Percentiles rank a stretch among this genome's conserved stretches.
Evolutionary conservation across 306 rosid species (phyloP).

Genomic region (Rosa persica): DNA sequence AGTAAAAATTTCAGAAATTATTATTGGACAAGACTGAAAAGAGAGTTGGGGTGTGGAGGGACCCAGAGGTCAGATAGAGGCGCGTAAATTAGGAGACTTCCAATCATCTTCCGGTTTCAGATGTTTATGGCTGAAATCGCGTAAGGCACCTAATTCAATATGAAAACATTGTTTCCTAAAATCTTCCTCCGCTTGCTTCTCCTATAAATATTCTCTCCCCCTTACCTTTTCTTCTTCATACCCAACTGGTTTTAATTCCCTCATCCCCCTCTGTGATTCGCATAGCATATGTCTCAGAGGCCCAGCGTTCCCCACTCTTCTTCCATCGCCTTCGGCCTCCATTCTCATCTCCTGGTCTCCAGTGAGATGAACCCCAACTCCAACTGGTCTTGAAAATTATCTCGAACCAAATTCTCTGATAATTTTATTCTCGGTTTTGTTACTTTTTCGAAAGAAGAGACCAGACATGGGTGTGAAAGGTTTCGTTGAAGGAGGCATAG

Average conservation of each 20-base stretch:
- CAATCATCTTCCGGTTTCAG: background rate
- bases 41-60: background rate
- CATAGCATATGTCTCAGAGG: conserved; percentile 77
- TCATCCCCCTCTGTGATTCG: background rate
- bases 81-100: background rate
- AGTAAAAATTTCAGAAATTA: background rate
- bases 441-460: background rate
- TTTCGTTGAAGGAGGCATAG: conserved; percentile 72
- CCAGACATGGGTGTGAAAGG: conserved; percentile 60
- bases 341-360: conserved; percentile 86
- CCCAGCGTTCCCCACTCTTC: conserved; percentile 62
- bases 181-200: background rate
- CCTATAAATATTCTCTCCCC: conserved; percentile 21
- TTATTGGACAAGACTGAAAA: background rate
- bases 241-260: background rate
- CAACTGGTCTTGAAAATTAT: conserved; percentile 37
- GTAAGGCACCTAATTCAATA: background rate
- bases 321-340: conserved; percentile 65
- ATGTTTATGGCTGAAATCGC: conserved; percentile 1
- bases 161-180: background rate
- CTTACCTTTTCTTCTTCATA: background rate
- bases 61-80: background rate
- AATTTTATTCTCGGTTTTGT: background rate
- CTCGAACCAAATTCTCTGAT: background rate
- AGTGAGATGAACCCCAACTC: conserved; percentile 75